These are phyloP conservation scores for Hypoxylon sp. DNA, from an alignment of 2,329 filamentous ascomycete species.

Conservation along the genomic window DNA sequence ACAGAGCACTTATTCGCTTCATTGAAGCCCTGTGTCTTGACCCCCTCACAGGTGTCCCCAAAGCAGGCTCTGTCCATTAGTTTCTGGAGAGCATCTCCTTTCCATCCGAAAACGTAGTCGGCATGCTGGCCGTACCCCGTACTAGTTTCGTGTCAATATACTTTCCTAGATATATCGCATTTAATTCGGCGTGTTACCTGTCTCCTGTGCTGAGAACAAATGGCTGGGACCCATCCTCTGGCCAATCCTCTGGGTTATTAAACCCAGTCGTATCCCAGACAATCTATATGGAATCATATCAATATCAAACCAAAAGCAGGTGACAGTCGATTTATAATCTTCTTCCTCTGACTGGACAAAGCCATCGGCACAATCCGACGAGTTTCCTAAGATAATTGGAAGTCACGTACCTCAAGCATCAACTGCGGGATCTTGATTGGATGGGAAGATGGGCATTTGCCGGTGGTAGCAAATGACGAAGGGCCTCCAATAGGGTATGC, in stretches of 20 bases:
- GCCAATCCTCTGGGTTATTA: slow-evolving; percentile 50
- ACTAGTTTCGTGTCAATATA: slow-evolving; percentile 25
- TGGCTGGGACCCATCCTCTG: slow-evolving; percentile 50
- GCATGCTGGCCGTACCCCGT: slow-evolving; percentile 49
- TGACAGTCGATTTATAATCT: neutral
- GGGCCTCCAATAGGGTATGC: slow-evolving; percentile 61
- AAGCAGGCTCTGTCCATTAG: slow-evolving; percentile 50
- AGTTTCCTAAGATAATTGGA: neutral
- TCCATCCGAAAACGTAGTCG: slow-evolving; percentile 51
- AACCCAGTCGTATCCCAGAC: slow-evolving; percentile 62
- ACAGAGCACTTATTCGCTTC: slow-evolving; percentile 45
- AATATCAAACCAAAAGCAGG: neutral
- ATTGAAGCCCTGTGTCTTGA: slow-evolving; percentile 44
- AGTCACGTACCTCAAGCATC: slow-evolving; percentile 67
- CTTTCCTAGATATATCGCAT: neutral
- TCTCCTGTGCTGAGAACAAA: slow-evolving; percentile 49
- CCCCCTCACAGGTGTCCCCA: slow-evolving; percentile 45
- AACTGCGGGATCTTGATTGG: slow-evolving; percentile 70
- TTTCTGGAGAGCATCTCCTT: slow-evolving; percentile 45
- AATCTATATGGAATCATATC: slow-evolving; percentile 31
- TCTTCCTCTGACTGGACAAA: neutral
- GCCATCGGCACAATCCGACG: neutral
- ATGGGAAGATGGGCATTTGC: slow-evolving; percentile 64
- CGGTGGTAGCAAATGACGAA: slow-evolving; percentile 47
- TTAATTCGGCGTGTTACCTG: slow-evolving; percentile 31